Conservation (phyloP, 208 protist species). For the Perkinsela sp. region DNA sequence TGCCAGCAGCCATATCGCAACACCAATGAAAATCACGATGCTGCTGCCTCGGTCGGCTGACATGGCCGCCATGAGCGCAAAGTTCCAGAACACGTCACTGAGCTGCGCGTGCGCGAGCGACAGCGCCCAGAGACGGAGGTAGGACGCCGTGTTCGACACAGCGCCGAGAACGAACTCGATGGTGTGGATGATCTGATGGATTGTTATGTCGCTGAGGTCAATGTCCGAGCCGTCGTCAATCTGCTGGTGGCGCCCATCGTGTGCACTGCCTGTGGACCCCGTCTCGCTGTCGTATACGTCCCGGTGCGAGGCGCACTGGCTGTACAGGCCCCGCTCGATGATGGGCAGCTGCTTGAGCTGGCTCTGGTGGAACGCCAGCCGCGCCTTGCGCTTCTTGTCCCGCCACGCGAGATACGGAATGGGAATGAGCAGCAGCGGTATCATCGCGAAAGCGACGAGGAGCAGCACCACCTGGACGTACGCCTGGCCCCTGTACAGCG, state of each 20-base stretch:
- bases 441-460: slow-evolving; percentile 22
- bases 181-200: slow-evolving; percentile 95
- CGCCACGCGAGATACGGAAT: slow-evolving; percentile 38
- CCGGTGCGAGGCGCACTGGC: neutral
- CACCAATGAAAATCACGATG: slow-evolving; percentile 60
- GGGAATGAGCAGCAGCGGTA: slow-evolving; percentile 47
- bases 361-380: neutral
- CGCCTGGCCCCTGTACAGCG: slow-evolving; percentile 37
- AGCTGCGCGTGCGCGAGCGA: slow-evolving; percentile 93
- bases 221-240: slow-evolving; percentile 39
- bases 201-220: slow-evolving; percentile 74
- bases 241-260: slow-evolving; percentile 3
- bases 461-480: slow-evolving; percentile 46
- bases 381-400: slow-evolving; percentile 12
- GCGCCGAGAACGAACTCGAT: slow-evolving; percentile 95
- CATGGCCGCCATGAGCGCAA: slow-evolving; percentile 29
- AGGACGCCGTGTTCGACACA: slow-evolving; percentile 98
- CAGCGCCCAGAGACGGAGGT: slow-evolving; percentile 98
- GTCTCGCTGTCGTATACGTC: neutral
- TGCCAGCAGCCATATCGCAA: slow-evolving; percentile 67
- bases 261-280: neutral
- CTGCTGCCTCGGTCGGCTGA: slow-evolving; percentile 19
- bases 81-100: slow-evolving; percentile 65
- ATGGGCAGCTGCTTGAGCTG: neutral
- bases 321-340: slow-evolving; percentile 1